Percentiles rank a stretch among this genome's conserved stretches.
These are phyloP conservation scores for Hericium coralloides DNA, from an alignment of 768 basidiomycete species.

Conservation along the genomic window DNA sequence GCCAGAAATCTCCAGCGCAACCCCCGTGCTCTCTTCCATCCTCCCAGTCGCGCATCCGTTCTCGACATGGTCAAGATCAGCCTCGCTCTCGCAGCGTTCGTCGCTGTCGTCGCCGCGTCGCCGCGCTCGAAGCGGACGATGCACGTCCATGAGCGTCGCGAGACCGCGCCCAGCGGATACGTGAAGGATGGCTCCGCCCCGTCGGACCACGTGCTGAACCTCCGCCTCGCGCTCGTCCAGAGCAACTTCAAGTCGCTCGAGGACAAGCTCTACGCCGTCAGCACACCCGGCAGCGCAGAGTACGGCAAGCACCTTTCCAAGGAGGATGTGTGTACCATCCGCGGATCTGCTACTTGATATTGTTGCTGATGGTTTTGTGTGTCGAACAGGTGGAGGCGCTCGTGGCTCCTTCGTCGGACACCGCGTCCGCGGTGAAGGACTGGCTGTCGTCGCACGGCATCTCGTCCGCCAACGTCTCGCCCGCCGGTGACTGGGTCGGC, in stretches of 20 bases:
- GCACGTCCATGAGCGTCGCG: conserved; percentile 1
- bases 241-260: neutral
- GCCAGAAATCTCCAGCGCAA: neutral
- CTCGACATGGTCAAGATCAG: neutral
- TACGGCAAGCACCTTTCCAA: neutral
- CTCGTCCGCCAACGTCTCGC: conserved; percentile 4
- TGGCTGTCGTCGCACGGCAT: conserved; percentile 8
- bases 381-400: neutral
- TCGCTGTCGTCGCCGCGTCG: neutral
- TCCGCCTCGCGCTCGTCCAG: conserved; percentile 1
- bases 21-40: neutral
- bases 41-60: neutral
- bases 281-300: neutral
- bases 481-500: conserved; percentile 11
- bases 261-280: neutral
- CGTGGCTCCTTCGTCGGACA: neutral
- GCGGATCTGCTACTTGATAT: neutral
- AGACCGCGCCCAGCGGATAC: neutral
- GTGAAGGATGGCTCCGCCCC: neutral
- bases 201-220: neutral
- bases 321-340: neutral
- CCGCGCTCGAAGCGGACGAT: neutral
- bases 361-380: neutral
- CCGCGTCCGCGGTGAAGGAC: neutral
- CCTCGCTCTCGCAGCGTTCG: neutral